phyloP scores from a whole-genome alignment of 345 rosid genomes.

The Trapa incisa region DNA sequence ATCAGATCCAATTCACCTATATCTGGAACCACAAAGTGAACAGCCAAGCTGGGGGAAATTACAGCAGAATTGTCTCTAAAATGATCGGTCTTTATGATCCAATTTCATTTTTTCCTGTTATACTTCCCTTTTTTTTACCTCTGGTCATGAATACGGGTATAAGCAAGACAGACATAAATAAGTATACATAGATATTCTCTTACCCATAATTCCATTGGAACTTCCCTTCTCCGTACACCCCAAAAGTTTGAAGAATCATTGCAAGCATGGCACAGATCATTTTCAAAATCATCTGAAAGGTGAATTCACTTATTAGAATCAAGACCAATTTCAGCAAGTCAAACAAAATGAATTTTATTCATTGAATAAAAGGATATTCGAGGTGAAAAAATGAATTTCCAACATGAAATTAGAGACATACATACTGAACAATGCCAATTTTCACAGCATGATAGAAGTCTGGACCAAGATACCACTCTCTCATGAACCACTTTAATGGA shows the following conservation, averaged over 20 bases:
- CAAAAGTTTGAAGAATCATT: conserved; percentile 83
- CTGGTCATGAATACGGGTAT: background rate
- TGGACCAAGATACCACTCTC: conserved; percentile 84
- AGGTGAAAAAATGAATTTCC: background rate
- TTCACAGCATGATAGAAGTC: conserved; percentile 87
- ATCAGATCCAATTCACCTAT: no score
- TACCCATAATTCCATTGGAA: conserved; percentile 95
- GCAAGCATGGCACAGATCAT: conserved; percentile 87
- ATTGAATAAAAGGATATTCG: no score
- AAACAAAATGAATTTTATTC: background rate
- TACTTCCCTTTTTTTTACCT: background rate
- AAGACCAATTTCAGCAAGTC: conserved; percentile 1
- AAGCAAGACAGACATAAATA: conserved; percentile 1
- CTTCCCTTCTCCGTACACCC: conserved; percentile 97
- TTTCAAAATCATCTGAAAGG: conserved; percentile 80
- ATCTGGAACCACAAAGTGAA: background rate
- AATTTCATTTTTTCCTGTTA: background rate
- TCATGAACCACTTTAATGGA: conserved; percentile 60
- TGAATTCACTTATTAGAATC: conserved; percentile 5
- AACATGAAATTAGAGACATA: conserved; percentile 26
- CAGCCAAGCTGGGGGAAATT: conserved; percentile 2
- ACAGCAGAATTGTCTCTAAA: background rate
- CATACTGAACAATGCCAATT: conserved; percentile 98
- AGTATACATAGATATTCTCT: conserved; percentile 5
- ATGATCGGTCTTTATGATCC: background rate